phyloP scores from a whole-genome alignment of 805 yeast genomes.

The Pichia sporocuriosa region DNA sequence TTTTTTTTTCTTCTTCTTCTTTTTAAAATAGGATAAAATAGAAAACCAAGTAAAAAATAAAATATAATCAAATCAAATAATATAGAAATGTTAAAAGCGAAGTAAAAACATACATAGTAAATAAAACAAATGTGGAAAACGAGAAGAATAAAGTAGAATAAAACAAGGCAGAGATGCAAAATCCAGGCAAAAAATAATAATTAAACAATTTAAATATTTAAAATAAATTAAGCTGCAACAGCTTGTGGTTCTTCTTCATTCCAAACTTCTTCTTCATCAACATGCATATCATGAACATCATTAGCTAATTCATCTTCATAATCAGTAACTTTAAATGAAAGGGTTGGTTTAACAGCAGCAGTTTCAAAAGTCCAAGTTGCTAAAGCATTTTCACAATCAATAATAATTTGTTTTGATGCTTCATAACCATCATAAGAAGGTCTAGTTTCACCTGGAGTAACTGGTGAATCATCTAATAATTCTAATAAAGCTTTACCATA shows the following conservation, averaged over 20 bases:
- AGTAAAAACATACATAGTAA: not conserved
- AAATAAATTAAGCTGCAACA: conserved; percentile 22
- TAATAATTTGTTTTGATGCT: conserved; percentile 80
- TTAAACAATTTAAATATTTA: not conserved
- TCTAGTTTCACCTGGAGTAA: conserved; percentile 89
- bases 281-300: conserved; percentile 43
- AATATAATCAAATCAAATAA: no score
- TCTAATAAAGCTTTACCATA: conserved; percentile 84
- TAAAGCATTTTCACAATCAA: conserved; percentile 78
- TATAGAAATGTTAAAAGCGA: no score
- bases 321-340: conserved; percentile 49
- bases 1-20: no score
- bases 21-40: not conserved
- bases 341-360: conserved; percentile 77
- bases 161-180: no score
- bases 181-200: no score
- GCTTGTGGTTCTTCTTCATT: conserved; percentile 20
- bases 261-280: conserved; percentile 44
- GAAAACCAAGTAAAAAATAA: not conserved
- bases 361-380: conserved; percentile 80
- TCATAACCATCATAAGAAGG: conserved; percentile 85
- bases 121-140: not conserved
- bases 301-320: conserved; percentile 40
- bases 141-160: not conserved
- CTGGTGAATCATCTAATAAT: conserved; percentile 77